A percentile compares a stretch with the other conserved stretches of the same genome.
Evolutionary conservation across 2,329 filamentous ascomycete species (phyloP).

Genomic region (Epichloe elymi): DNA sequence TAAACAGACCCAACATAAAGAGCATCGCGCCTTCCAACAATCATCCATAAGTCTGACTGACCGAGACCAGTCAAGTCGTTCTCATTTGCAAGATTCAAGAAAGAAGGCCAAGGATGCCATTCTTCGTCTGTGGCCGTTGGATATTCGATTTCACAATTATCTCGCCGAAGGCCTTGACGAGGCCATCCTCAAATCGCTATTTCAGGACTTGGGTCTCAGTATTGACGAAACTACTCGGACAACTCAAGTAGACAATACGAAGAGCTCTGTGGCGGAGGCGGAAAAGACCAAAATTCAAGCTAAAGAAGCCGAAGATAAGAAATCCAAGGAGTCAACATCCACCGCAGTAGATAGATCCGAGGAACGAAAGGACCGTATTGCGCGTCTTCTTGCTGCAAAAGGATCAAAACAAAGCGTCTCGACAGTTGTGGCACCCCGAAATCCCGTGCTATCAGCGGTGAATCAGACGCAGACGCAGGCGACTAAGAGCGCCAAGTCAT

Average conservation of each 20-base stretch:
- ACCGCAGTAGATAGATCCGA: constrained; percentile 28
- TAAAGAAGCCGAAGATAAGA: background rate
- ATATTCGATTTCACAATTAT: constrained; percentile 62
- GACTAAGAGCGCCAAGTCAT: constrained; percentile 13
- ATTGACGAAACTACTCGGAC: constrained; percentile 11
- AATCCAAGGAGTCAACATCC: background rate
- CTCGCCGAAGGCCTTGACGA: constrained; percentile 60
- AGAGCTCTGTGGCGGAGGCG: background rate
- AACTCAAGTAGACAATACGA: background rate
- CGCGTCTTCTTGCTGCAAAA: constrained; percentile 62
- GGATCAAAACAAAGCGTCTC: constrained; percentile 34
- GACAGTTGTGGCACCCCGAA: constrained; percentile 3
- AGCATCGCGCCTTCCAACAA: background rate
- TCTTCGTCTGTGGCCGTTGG: constrained; percentile 47
- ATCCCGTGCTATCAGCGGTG: constrained; percentile 3
- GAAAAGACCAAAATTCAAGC: background rate
- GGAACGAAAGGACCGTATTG: constrained; percentile 64
- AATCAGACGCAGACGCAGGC: background rate
- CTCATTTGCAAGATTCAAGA: constrained; percentile 26
- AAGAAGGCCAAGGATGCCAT: constrained; percentile 55
- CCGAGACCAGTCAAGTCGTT: background rate
- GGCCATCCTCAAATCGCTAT: constrained; percentile 48
- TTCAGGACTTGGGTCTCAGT: constrained; percentile 53
- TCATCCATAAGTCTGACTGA: background rate
- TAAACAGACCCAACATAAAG: background rate